Evolutionary conservation across 352 stramenopile species (phyloP).

Genomic region (Phytophthora macrochlamydospora): DNA sequence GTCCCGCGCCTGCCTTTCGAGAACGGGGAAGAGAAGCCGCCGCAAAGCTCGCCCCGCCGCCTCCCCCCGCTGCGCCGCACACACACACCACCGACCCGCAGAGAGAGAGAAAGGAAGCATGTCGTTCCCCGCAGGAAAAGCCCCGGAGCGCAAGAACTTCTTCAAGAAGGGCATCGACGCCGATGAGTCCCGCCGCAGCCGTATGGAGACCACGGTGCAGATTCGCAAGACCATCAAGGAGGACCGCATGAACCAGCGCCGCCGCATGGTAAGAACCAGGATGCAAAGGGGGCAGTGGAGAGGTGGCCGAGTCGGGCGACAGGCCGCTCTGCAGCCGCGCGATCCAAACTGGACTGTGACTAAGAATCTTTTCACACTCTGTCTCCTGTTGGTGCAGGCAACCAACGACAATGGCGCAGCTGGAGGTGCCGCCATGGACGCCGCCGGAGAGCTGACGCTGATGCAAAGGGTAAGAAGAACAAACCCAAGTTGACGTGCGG

Average conservation of each 20-base stretch:
- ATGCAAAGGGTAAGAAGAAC: conserved; percentile 47
- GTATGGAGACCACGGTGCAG: conserved; percentile 83
- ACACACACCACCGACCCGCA: not conserved
- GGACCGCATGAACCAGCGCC: conserved; percentile 80
- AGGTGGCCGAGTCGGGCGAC: not conserved
- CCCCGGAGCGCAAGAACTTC: conserved; percentile 73
- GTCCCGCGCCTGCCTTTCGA: not conserved
- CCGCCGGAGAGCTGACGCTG: conserved; percentile 54
- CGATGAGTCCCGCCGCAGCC: conserved; percentile 73
- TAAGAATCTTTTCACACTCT: conserved; percentile 10
- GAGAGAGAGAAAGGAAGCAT: conserved; percentile 31
- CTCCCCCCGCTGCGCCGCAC: not conserved
- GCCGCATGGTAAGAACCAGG: conserved; percentile 57
- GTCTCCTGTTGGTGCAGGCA: conserved; percentile 21
- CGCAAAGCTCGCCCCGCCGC: conserved; percentile 6
- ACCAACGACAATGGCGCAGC: conserved; percentile 19
- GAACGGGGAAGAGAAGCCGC: conserved; percentile 36
- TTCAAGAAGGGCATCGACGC: conserved; percentile 86
- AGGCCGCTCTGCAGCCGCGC: conserved; percentile 7
- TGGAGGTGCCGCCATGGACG: conserved; percentile 33
- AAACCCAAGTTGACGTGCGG: conserved; percentile 2
- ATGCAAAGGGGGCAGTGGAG: not conserved
- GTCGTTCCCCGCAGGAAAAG: conserved; percentile 74
- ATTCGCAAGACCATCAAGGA: conserved; percentile 88
- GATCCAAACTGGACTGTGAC: conserved; percentile 5